Evolutionary conservation across 306 rosid species (phyloP).

Genomic region (Cicer arietinum): DNA sequence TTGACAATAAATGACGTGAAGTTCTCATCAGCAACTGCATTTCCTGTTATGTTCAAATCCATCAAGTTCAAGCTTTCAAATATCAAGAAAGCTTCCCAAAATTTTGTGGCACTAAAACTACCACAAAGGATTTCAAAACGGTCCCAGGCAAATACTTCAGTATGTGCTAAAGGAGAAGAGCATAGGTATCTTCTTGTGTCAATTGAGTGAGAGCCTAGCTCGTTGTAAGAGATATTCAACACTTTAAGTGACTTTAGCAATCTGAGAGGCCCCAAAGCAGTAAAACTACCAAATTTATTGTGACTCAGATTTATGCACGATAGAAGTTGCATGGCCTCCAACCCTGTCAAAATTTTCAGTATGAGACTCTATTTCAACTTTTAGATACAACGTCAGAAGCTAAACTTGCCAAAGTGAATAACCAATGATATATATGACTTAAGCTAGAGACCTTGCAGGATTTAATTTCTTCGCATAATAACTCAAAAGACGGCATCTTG

Average conservation of each 20-base stretch:
- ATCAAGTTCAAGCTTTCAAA: conserved; percentile 65
- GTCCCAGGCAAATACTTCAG: conserved; percentile 65
- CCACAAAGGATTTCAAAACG: conserved; percentile 45
- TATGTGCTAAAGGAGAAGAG: conserved; percentile 74
- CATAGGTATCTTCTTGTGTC: conserved; percentile 78
- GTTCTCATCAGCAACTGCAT: conserved; percentile 62
- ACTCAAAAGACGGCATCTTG: conserved; percentile 1
- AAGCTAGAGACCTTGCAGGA: conserved; percentile 18
- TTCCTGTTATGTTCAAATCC: conserved; percentile 68
- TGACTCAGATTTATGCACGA: conserved; percentile 76
- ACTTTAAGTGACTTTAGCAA: conserved; percentile 64
- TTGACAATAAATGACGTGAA: conserved; percentile 62
- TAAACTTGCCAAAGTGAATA: conserved; percentile 3
- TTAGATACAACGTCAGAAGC: conserved; percentile 29
- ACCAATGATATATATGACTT: conserved; percentile 8
- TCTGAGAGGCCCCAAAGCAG: conserved; percentile 77
- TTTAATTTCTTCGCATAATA: background rate
- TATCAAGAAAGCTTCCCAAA: conserved; percentile 80
- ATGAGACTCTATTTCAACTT: conserved; percentile 24
- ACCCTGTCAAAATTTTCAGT: conserved; percentile 62
- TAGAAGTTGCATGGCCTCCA: conserved; percentile 92
- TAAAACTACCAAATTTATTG: conserved; percentile 73
- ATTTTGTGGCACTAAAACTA: conserved; percentile 39
- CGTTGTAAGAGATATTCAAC: conserved; percentile 71
- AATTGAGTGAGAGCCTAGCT: conserved; percentile 70